phyloP scores from a whole-genome alignment of 1,284 basidiomycete genomes.

The Fomitopsis betulina region DNA sequence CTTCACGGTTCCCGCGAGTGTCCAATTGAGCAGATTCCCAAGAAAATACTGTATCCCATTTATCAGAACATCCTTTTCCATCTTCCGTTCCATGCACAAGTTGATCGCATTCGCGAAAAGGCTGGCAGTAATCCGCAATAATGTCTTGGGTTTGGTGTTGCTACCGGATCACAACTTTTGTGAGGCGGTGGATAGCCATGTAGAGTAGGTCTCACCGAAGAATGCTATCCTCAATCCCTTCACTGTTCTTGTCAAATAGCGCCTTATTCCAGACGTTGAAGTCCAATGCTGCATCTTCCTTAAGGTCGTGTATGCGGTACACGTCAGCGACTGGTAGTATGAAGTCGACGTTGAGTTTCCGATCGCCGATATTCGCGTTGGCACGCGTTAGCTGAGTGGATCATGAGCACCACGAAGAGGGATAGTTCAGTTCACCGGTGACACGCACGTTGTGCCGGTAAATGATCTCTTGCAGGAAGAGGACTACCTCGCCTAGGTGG shows the following conservation, averaged over 20 bases:
- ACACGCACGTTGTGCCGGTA: conserved; percentile 56
- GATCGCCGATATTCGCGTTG: conserved; percentile 31
- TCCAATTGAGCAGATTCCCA: conserved; percentile 72
- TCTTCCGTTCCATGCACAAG: conserved; percentile 42
- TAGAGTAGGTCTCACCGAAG: conserved; percentile 44
- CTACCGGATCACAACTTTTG: conserved; percentile 28
- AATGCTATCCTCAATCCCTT: conserved; percentile 79
- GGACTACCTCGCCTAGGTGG: conserved; percentile 68
- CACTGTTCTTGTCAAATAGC: conserved; percentile 69
- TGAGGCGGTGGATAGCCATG: neutral
- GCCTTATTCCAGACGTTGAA: conserved; percentile 68
- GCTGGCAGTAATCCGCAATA: conserved; percentile 62
- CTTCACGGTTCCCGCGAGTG: conserved; percentile 66
- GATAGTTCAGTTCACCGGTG: neutral
- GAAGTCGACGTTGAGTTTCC: conserved; percentile 44
- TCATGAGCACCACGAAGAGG: conserved; percentile 17
- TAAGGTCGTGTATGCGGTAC: conserved; percentile 37
- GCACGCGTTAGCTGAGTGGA: conserved; percentile 18
- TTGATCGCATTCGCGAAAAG: conserved; percentile 61
- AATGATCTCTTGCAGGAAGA: conserved; percentile 63
- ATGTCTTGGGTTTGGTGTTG: conserved; percentile 61
- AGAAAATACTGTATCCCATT: conserved; percentile 77
- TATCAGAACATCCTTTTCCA: conserved; percentile 60
- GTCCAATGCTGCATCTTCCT: conserved; percentile 43
- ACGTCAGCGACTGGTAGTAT: conserved; percentile 45